These are phyloP conservation scores for Cenchrus americanus DNA, from an alignment of 176 grass and related monocot species.

Conservation along the genomic window DNA sequence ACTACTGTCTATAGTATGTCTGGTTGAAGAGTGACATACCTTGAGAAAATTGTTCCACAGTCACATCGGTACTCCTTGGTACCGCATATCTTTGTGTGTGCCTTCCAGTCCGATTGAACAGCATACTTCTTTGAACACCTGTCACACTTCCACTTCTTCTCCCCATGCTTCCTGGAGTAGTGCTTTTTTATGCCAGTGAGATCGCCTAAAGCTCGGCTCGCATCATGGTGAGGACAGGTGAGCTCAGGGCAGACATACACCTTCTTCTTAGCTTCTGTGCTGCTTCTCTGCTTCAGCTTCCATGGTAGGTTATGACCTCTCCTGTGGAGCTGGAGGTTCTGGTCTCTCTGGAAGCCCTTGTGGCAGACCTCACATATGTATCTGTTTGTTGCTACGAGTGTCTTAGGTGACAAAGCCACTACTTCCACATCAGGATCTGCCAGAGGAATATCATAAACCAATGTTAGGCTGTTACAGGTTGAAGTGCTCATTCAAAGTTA, in stretches of 20 bases:
- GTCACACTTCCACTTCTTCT: slow-evolving; percentile 83
- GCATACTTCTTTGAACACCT: slow-evolving; percentile 77
- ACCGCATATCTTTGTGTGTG: slow-evolving; percentile 72
- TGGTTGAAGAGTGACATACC: slow-evolving; percentile 46
- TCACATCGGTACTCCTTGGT: slow-evolving; percentile 71
- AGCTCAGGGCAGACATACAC: slow-evolving; percentile 65
- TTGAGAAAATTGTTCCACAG: slow-evolving; percentile 69
- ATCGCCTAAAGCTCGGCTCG: slow-evolving; percentile 54
- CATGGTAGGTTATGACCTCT: slow-evolving; percentile 75
- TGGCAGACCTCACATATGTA: slow-evolving; percentile 70
- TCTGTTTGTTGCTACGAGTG: slow-evolving; percentile 63
- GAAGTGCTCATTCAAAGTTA: neutral
- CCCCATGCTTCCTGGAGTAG: slow-evolving; percentile 69
- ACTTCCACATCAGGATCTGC: slow-evolving; percentile 65
- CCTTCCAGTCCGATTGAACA: slow-evolving; percentile 77
- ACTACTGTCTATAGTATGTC: neutral
- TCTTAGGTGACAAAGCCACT: slow-evolving; percentile 63
- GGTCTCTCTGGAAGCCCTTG: slow-evolving; percentile 75
- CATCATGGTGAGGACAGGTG: slow-evolving; percentile 64
- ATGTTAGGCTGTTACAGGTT: slow-evolving; percentile 2
- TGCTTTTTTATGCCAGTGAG: slow-evolving; percentile 74
- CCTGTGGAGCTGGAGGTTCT: slow-evolving; percentile 76
- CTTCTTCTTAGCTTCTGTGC: slow-evolving; percentile 56
- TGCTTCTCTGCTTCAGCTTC: slow-evolving; percentile 77
- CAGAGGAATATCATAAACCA: slow-evolving; percentile 31